phyloP scores from a whole-genome alignment of 2,329 filamentous ascomycete species.

The Microascus cirrosus region DNA sequence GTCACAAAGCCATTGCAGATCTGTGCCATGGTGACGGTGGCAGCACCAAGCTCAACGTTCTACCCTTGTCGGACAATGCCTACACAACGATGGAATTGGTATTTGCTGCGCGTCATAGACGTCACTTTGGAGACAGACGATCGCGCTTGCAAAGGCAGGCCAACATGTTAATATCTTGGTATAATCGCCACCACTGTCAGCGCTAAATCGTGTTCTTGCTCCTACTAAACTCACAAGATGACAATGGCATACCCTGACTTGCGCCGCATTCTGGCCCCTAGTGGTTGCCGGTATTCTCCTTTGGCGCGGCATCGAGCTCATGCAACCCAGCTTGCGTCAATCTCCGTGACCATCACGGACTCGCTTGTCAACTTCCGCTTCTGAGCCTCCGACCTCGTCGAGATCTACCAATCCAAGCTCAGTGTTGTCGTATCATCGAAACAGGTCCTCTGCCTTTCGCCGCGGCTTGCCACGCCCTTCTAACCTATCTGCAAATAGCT shows the following conservation, averaged over 20 bases:
- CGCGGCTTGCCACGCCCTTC: conserved; percentile 47
- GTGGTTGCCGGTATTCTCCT: no score
- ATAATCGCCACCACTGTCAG: neutral
- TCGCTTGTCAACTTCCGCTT: no score
- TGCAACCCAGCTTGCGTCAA: no score
- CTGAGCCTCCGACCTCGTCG: no score
- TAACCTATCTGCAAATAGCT: conserved; percentile 54
- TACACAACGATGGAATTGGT: neutral
- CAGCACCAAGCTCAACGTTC: no score
- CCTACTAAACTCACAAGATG: neutral
- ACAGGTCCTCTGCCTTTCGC: conserved; percentile 63
- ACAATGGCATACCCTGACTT: neutral
- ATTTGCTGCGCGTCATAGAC: neutral
- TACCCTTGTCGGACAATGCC: no score
- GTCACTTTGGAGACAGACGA: neutral
- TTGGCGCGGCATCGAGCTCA: no score
- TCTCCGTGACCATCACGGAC: no score
- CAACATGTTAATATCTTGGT: neutral
- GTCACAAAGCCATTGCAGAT: no score
- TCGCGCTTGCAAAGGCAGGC: neutral
- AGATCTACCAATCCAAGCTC: no score
- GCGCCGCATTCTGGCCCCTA: neutral
- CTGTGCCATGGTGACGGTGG: no score
- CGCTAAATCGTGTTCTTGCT: neutral
- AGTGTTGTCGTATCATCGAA: conserved; percentile 31